Base-by-base conservation (phyloP, 495 filamentous ascomycete genomes). In the Articulospora tetracladia region DNA sequence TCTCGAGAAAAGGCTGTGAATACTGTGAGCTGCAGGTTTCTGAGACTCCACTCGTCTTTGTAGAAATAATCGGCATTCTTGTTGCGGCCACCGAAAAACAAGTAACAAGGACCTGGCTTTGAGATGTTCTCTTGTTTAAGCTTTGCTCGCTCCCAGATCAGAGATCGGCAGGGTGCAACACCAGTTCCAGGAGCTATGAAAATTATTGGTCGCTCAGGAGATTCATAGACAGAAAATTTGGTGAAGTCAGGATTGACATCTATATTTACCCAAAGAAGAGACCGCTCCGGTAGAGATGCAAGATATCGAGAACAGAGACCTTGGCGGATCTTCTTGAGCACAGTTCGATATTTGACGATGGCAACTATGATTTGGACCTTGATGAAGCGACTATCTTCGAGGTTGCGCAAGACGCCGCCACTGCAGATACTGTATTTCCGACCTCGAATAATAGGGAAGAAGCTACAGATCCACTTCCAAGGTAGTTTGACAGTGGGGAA, bases 281-380 rank as follows among this genome's bases (percentile, higher is more conserved):
- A 87, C 1, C 84, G 84, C 1, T 74, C 68, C 4, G 62, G 66
- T 0, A 98, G 78, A 1, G 78, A 74, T 3, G 88, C 80, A 26
- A 98, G 76, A 68, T 95, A 98, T 17, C 89, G 84, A 17, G 94
- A 95, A 69, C 93, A 97, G 39, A 98, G 87, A 0, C 94, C 94
- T 67, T 94, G 83, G 20, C 95, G 80, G 2, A 89, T 86, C 55
- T 87, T 87, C 69, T 90, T 91, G 62, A 98, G 87, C 15, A 96
- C 86, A 2, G 93, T 96, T 48, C 85, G 82, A 70, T 96, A 98
- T 65, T 93, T 90, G 47, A 97, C 92, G 27, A 97, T 86, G n/a
- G 94, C 95, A 15, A 91, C 84, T 22, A 97, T 76, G 15, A 98
- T 77, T 57, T 97, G 86, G 25, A 98, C 39, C 13, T 74, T 77